Base-by-base conservation (phyloP, 2,329 filamentous ascomycete genomes). In the Trichophaea hybrida region DNA sequence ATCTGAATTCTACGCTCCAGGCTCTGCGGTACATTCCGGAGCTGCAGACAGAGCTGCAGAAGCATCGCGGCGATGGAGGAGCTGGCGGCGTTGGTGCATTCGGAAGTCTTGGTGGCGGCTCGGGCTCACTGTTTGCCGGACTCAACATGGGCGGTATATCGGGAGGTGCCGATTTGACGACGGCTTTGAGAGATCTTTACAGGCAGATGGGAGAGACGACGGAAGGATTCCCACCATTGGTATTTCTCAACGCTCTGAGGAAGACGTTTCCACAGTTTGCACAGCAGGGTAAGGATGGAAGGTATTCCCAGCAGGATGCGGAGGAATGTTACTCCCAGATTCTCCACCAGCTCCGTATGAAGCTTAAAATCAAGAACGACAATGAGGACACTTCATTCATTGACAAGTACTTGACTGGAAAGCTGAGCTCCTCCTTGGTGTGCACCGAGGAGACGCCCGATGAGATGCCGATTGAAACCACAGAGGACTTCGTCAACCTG, bases 241-340 rank as follows among this genome's bases (percentile, higher is more conserved):
- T 82, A 70, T 97, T 98, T 69, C 77, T 98, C 61, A 83, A 82
- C 67, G 81, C 88, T 3, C 78, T 98, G 13, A 84, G 91, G 62
- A 77, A 77, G 33, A 79, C 83, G 0, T 96, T 88, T 70, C 93
- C 93, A 7, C 93, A 97, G 70, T 98, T 98, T 70, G 89, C 88
- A 8, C 89, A 98, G 74, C 85, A 82, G 69, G 82, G 88, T 58
- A 90, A 87, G 71, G 84, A 84, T 35, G 86, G 88, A 24, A 78
- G 84, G 60, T 97, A 85, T 70, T 90, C 93, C n/a, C 93, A 98
- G 73, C 93, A 98, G 74, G 93, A 98, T 75, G 93, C 93, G 0
- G 93, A 98, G 73, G 93, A 98, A 73, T 93, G 91, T 51, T 98
- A 91, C 89, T 93, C 91, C 17, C 91, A 97, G 71, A 94, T 98